Percentiles rank a stretch among this genome's conserved stretches.
Conservation (phyloP, 2,329 filamentous ascomycete species). For the Claviceps pusilla region DNA sequence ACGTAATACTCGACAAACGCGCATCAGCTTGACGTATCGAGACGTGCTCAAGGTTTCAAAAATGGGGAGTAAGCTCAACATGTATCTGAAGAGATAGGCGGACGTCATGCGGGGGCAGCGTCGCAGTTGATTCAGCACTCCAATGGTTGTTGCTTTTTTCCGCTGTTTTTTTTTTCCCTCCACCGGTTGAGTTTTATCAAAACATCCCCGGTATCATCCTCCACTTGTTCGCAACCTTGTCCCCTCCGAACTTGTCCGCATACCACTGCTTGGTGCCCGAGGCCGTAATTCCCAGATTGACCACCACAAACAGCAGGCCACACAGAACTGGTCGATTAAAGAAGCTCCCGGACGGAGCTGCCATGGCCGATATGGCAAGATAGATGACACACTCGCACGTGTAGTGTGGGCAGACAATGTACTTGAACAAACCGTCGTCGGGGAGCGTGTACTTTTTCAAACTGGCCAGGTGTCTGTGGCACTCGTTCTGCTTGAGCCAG, state of each 20-base stretch:
- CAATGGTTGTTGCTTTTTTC: background rate
- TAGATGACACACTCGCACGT: conserved; percentile 79
- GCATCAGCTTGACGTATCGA: conserved; percentile 65
- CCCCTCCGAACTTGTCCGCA: conserved; percentile 53
- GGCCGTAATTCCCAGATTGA: conserved; percentile 74
- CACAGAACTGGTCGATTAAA: conserved; percentile 61
- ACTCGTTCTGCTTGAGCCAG: conserved; percentile 59
- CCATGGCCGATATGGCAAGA: conserved; percentile 55
- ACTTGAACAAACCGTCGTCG: conserved; percentile 52
- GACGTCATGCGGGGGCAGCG: background rate
- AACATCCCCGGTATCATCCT: conserved; percentile 62
- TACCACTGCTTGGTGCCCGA: conserved; percentile 69
- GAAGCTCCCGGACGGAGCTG: conserved; percentile 50
- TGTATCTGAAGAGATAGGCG: conserved; percentile 22
- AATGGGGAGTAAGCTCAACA: conserved; percentile 51
- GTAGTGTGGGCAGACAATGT: conserved; percentile 77
- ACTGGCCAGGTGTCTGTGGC: conserved; percentile 53
- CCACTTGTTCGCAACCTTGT: conserved; percentile 49
- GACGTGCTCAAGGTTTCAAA: conserved; percentile 76
- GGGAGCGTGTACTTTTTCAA: conserved; percentile 76
- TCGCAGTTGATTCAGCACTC: background rate
- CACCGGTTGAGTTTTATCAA: conserved; percentile 15
- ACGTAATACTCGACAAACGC: conserved; percentile 39
- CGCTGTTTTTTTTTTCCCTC: background rate
- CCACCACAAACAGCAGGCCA: conserved; percentile 55